Evolutionary conservation across 2,329 filamentous ascomycete genomes (phyloP).

Genomic region (Thermothelomyces thermophilus): DNA sequence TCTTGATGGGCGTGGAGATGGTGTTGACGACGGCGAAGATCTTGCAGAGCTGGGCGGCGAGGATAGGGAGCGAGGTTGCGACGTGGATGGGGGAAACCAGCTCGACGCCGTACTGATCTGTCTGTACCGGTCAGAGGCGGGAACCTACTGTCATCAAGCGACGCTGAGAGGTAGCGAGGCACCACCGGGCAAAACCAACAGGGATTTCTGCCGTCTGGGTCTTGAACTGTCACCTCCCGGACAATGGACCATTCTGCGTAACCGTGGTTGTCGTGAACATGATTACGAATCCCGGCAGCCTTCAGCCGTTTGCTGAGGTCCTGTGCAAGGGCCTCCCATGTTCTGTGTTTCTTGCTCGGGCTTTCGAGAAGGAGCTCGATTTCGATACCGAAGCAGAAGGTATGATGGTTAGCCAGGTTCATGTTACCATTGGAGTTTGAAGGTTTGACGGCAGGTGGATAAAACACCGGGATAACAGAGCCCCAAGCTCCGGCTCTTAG

Average conservation of each 20-base stretch:
- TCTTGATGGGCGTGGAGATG: conserved; percentile 19
- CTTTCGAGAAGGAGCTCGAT: conserved; percentile 33
- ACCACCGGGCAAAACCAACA: conserved; percentile 23
- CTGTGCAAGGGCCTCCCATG: conserved; percentile 31
- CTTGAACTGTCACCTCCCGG: conserved; percentile 33
- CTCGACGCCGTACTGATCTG: conserved; percentile 28
- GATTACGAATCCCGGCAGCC: conserved; percentile 31
- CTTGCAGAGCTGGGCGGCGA: conserved; percentile 24
- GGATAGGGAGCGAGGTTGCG: conserved; percentile 13
- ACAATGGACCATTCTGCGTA: conserved; percentile 35
- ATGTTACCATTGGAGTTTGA: no score
- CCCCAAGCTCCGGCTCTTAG: no score
- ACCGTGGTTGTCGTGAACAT: conserved; percentile 28
- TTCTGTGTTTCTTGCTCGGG: conserved; percentile 29
- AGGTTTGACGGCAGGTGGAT: no score
- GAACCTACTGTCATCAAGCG: no score
- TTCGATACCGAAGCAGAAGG: conserved; percentile 33
- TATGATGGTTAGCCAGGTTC: not conserved
- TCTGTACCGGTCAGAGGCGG: no score
- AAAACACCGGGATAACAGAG: no score
- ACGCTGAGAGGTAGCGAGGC: not conserved
- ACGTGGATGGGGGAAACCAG: conserved; percentile 34
- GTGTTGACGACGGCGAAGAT: conserved; percentile 27
- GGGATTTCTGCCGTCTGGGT: conserved; percentile 26
- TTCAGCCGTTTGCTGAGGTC: conserved; percentile 30